Conservation (phyloP, 257 asterid species). For the Forsythia suspensa region DNA sequence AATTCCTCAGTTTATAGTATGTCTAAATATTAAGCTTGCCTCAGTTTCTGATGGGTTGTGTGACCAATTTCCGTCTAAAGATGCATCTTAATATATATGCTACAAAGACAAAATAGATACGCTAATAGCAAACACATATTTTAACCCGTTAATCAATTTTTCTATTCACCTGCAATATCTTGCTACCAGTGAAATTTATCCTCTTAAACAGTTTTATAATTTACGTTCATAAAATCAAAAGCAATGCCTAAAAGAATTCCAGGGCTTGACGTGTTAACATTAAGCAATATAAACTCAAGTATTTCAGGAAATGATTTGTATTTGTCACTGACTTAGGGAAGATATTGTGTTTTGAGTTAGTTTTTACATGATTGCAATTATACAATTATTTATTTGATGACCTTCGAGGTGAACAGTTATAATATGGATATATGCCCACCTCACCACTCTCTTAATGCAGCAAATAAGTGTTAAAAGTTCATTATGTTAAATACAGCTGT, state of each 20-base stretch:
- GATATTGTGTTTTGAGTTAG: neutral
- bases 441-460: neutral
- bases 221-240: neutral
- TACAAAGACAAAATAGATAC: neutral
- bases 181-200: neutral
- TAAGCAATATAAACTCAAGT: constrained; percentile 16
- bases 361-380: constrained; percentile 1
- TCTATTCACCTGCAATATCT: neutral
- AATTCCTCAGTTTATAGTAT: no score
- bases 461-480: neutral
- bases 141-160: neutral
- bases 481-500: constrained; percentile 7
- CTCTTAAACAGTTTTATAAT: neutral
- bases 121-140: neutral
- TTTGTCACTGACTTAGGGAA: neutral
- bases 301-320: neutral
- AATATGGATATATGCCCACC: neutral
- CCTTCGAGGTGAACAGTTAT: neutral
- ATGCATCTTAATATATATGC: constrained; percentile 10
- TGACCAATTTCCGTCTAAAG: constrained; percentile 15
- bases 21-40: no score
- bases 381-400: neutral
- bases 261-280: neutral
- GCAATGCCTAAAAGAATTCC: neutral
- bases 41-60: neutral